Base-by-base conservation (phyloP, 805 yeast genomes). In the Scheffersomyces amazonensis region DNA sequence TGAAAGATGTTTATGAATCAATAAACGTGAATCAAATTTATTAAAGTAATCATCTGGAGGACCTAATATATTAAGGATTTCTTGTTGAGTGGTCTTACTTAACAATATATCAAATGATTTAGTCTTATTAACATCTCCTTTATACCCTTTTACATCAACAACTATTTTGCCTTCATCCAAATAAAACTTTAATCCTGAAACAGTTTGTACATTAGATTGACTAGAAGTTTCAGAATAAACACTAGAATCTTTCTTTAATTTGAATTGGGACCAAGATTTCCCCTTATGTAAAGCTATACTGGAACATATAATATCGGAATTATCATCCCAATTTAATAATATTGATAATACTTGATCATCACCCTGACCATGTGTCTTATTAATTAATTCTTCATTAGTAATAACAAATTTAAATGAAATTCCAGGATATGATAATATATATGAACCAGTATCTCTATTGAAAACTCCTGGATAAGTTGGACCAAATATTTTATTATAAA, bases 381-480 rank as follows among this genome's bases (percentile, higher is more conserved):
- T 36, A 9, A 46, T 33, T 25, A 61, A 46, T 6, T 44, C 57
- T 5, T 42, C 43, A 39, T 42, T 52, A 31, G 47, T 23, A 8
- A 65, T 47, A 22, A 51, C 53, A 48, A 78, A 80, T 38, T 62
- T 66, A 56, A 80, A 79, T 0, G 75, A 62, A 3, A 80, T 61
- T 0, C 86, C 86, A 1, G 80, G 77, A 46, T 80, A 80, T 16
- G 78, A 70, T 18, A 80, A 57, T 9, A 67, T 54, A 47, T 78
- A 80, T 16, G 52, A 44, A 11, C 53, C 49, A 15, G 47, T 32
- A 3, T 41, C 44, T 1, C 39, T 37, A 32, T 61, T 54, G 8
- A 65, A 46, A 19, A 48, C 53, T 0, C 84, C 85, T 1, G 82
- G 80, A 42, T 73, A 77, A 0, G 85, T 79, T 2, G 84, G 84